Base-by-base conservation (phyloP, 192 early-diverging fungal species). In the Polychytrium aggregatum region DNA sequence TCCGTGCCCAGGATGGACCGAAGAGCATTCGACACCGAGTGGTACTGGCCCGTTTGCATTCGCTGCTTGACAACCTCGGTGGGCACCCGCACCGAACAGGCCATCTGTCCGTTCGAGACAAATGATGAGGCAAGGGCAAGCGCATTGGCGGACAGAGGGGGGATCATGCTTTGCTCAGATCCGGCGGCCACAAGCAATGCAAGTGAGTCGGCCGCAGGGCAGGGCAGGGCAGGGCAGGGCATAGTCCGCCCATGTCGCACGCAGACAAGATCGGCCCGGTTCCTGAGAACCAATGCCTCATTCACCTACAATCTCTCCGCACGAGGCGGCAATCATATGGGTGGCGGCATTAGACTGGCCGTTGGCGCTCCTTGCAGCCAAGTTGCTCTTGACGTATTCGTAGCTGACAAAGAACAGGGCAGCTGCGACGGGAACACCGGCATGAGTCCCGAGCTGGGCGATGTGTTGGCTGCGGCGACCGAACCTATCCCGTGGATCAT, bases 41-140 rank as follows among this genome's bases (percentile, higher is more conserved):
- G 50, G 54, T 59, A 65, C 40, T 48, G 49, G 21, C 58, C 85
- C 70, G 89, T 81, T 63, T 98, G 94, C 86, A 98, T 83, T 39
- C 94, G 71, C 59, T 92, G 88, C 60, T 98, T 98, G 44, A 93
- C 76, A 14, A 95, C 85, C 53, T 98, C 94, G 14, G 94, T 95
- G 2, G 94, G 94, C 17, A 95, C 91, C 17, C 94, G 74, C 25
- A 94, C 81, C 41, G 87, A 60, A 56, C 94, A 95, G 4, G 94
- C 94, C 7, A 80, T 65, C 85, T 86, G 48, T 21, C 37, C 11
- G n/a, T n/a, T n/a, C 17, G 27, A n/a, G 8, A 41, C 6, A 27
- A 26, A 31, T 20, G 29, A 28, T 29, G 30, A 33, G 24, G 29
- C 24, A 62, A 25, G 17, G 37, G 48, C 27, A 46, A 36, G 31